Evolutionary conservation across 2,329 filamentous ascomycete species (phyloP).

Genomic region (Teratosphaeria zuluensis): DNA sequence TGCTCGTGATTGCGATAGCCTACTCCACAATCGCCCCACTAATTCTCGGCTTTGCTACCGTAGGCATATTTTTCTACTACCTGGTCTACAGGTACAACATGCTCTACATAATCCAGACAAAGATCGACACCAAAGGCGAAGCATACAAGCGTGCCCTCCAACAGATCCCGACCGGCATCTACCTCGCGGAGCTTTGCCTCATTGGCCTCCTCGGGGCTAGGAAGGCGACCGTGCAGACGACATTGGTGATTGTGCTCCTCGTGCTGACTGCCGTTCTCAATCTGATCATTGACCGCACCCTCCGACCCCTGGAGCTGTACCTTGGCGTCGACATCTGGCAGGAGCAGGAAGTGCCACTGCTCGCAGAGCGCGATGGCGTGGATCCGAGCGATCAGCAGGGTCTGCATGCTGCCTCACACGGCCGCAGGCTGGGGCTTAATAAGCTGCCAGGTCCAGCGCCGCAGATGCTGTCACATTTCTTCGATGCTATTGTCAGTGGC

Average conservation of each 20-base stretch:
- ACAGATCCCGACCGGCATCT: conserved; percentile 39
- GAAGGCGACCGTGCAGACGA: conserved; percentile 31
- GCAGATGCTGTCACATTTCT: conserved; percentile 17
- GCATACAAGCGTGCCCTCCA: conserved; percentile 38
- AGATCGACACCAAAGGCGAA: conserved; percentile 39
- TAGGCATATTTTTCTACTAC: conserved; percentile 37
- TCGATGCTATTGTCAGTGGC: conserved; percentile 20
- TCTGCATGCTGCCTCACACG: conserved; percentile 22
- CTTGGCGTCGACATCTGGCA: conserved; percentile 24
- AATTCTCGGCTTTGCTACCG: conserved; percentile 36
- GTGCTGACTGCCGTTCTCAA: conserved; percentile 26
- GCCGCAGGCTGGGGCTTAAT: conserved; percentile 19
- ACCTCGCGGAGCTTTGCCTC: conserved; percentile 39
- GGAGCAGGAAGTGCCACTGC: conserved; percentile 19
- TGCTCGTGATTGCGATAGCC: conserved; percentile 34
- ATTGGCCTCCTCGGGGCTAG: conserved; percentile 36
- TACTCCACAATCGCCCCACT: conserved; percentile 42
- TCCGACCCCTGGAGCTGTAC: conserved; percentile 23
- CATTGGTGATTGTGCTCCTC: conserved; percentile 34
- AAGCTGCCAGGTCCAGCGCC: conserved; percentile 15
- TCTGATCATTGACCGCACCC: conserved; percentile 19
- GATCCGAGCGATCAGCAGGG: conserved; percentile 18
- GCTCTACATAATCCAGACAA: conserved; percentile 37
- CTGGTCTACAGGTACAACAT: conserved; percentile 41
- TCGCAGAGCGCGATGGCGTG: conserved; percentile 21